Percentiles rank a stretch among this genome's conserved stretches.
Evolutionary conservation across 768 basidiomycete genomes (phyloP).

Genomic region (Ephemerocybe angulata): DNA sequence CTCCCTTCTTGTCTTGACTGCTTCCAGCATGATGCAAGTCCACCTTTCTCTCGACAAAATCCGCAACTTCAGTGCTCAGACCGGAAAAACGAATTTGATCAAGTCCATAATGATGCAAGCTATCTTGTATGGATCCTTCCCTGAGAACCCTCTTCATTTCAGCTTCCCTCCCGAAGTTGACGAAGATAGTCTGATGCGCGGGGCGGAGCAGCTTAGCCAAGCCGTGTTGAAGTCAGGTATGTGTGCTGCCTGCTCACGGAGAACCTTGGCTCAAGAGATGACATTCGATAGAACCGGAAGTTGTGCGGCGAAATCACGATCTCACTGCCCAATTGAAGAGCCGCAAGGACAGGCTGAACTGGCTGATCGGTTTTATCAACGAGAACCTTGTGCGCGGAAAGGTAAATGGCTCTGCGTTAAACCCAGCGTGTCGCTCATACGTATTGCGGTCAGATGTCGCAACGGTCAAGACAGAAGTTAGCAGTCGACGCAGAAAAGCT

Average conservation of each 20-base stretch:
- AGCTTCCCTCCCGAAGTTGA: conserved; percentile 79
- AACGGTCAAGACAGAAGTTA: conserved; percentile 68
- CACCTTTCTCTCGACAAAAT: conserved; percentile 60
- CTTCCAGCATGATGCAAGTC: conserved; percentile 67
- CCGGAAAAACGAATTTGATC: conserved; percentile 62
- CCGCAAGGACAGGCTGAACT: conserved; percentile 71
- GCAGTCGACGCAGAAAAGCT: conserved; percentile 85
- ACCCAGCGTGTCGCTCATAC: not conserved
- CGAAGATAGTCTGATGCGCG: conserved; percentile 74
- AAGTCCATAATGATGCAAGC: conserved; percentile 82
- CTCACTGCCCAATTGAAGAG: conserved; percentile 72
- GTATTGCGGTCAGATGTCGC: conserved; percentile 60
- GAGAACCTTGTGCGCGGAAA: conserved; percentile 77
- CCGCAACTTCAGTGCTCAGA: conserved; percentile 59
- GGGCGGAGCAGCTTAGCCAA: conserved; percentile 70
- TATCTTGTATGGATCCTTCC: conserved; percentile 69
- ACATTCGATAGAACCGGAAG: conserved; percentile 47
- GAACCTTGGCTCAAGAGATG: not conserved
- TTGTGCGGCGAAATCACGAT: conserved; percentile 75
- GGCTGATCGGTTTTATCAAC: conserved; percentile 87
- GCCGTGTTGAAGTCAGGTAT: conserved; percentile 72
- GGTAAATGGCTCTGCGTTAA: conserved; percentile 36
- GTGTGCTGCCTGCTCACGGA: not conserved
- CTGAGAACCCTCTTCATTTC: conserved; percentile 77
- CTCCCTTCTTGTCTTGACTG: conserved; percentile 58